Conservation (phyloP, 129 eudicot species). For the Erigeron canadensis region DNA sequence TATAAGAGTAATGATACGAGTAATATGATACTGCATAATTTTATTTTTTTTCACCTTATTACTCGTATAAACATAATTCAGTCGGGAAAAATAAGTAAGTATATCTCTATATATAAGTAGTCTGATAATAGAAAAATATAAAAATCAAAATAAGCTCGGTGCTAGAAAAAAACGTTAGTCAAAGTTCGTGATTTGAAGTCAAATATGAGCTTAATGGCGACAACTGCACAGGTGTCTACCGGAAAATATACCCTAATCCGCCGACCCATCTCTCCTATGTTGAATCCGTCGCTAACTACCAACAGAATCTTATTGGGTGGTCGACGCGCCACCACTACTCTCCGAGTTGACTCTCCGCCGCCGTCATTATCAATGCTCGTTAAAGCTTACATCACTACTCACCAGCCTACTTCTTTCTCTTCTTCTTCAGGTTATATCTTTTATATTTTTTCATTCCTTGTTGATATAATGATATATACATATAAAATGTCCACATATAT, state of each 20-base stretch:
- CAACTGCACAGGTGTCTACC: slow-evolving; percentile 38
- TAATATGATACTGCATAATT: too few relatives aligned
- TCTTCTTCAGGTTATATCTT: slow-evolving; percentile 7
- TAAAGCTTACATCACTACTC: background rate
- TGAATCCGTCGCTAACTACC: background rate
- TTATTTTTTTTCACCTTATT: too few relatives aligned
- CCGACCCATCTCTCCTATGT: background rate
- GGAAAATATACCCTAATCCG: slow-evolving; percentile 16
- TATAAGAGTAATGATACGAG: too few relatives aligned
- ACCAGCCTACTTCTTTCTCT: background rate
- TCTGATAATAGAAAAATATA: too few relatives aligned
- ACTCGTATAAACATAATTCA: too few relatives aligned
- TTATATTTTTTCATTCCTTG: background rate
- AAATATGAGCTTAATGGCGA: slow-evolving; percentile 44
- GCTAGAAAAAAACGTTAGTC: background rate
- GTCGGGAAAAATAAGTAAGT: too few relatives aligned
- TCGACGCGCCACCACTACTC: background rate
- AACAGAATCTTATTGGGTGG: slow-evolving; percentile 2
- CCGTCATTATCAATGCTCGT: slow-evolving; percentile 6
- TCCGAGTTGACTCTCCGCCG: background rate
- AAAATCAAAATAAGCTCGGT: too few relatives aligned
- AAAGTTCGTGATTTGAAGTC: background rate
- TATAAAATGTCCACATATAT: background rate
- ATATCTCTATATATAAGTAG: too few relatives aligned
- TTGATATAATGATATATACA: background rate